phyloP scores from a whole-genome alignment of 202 grass and related monocot species.

The Dendrocalamus latiflorus region DNA sequence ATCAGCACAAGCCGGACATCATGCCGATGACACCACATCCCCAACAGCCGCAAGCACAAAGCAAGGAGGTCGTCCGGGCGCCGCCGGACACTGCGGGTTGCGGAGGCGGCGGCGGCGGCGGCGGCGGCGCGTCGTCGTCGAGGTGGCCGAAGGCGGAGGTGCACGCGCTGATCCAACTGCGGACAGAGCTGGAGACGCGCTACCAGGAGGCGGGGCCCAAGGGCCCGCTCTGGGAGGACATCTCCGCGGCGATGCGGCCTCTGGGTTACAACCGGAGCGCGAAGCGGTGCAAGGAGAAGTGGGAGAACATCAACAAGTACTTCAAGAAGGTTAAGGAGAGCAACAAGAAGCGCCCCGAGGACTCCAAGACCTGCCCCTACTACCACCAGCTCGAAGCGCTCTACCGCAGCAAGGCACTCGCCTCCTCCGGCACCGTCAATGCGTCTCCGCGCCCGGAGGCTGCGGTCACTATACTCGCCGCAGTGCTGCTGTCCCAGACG shows the following conservation, averaged over 20 bases:
- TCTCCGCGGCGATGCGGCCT: conserved; percentile 71
- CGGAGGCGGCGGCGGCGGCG: background rate
- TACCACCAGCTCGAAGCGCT: conserved; percentile 94
- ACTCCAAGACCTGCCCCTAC: conserved; percentile 97
- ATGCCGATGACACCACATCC: background rate
- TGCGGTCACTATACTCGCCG: conserved; percentile 9
- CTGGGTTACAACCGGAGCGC: conserved; percentile 75
- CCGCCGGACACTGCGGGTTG: conserved; percentile 11
- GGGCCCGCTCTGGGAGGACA: conserved; percentile 98
- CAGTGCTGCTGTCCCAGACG: conserved; percentile 43
- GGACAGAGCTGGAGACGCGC: conserved; percentile 59
- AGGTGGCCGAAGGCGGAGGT: conserved; percentile 94
- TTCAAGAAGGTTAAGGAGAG: conserved; percentile 99
- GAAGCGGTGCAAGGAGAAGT: conserved; percentile 98
- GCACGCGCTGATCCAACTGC: conserved; percentile 83
- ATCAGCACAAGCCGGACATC: background rate
- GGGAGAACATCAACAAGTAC: conserved; percentile 99
- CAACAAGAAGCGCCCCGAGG: conserved; percentile 76
- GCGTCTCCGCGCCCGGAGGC: background rate
- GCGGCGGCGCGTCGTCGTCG: conserved; percentile 45
- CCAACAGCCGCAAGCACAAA: conserved; percentile 15
- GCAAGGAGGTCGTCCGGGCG: conserved; percentile 14
- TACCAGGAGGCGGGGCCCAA: conserved; percentile 79
- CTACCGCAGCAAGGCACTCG: conserved; percentile 61
- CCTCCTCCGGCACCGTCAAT: background rate